These are phyloP conservation scores for Marasmius oreades DNA, from an alignment of 1,284 basidiomycete genomes.

Conservation along the genomic window DNA sequence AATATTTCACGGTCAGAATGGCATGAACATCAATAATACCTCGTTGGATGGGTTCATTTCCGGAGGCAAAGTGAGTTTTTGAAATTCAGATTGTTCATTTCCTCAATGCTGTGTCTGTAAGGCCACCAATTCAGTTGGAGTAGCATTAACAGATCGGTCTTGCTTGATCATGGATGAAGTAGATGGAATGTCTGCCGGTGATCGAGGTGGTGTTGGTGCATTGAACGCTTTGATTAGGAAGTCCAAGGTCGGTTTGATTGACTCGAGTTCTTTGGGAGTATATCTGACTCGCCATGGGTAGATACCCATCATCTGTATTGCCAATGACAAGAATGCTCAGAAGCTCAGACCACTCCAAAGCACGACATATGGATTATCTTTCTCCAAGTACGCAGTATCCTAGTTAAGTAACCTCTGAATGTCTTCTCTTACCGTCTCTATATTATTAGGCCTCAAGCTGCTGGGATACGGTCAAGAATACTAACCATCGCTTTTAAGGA, in stretches of 20 bases:
- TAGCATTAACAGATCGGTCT: slow-evolving; percentile 74
- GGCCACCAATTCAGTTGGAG: slow-evolving; percentile 65
- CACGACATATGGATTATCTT: slow-evolving; percentile 77
- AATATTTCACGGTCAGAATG: slow-evolving; percentile 48
- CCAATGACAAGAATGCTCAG: slow-evolving; percentile 83
- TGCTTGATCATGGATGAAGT: slow-evolving; percentile 99
- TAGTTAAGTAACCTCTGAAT: not conserved
- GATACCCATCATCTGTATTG: slow-evolving; percentile 98
- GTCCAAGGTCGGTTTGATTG: slow-evolving; percentile 65
- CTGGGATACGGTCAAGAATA: slow-evolving; percentile 78
- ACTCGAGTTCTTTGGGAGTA: not conserved
- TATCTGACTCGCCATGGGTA: slow-evolving; percentile 26
- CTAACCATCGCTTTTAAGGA: slow-evolving; percentile 90
- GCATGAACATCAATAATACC: slow-evolving; percentile 84
- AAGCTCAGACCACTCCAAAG: slow-evolving; percentile 88
- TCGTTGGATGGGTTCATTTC: slow-evolving; percentile 88
- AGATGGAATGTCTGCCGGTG: slow-evolving; percentile 98
- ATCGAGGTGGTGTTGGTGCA: slow-evolving; percentile 94
- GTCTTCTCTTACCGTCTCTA: slow-evolving; percentile 8
- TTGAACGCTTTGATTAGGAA: slow-evolving; percentile 92
- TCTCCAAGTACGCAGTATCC: slow-evolving; percentile 57
- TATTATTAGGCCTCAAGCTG: slow-evolving; percentile 66
- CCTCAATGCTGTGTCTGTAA: slow-evolving; percentile 21
- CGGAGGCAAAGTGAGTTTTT: slow-evolving; percentile 49
- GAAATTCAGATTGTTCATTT: not conserved